Evolutionary conservation across 1,284 basidiomycete species (phyloP), one percentile per base, ranked within the genome.

Genomic region (Malassezia globosa): DNA sequence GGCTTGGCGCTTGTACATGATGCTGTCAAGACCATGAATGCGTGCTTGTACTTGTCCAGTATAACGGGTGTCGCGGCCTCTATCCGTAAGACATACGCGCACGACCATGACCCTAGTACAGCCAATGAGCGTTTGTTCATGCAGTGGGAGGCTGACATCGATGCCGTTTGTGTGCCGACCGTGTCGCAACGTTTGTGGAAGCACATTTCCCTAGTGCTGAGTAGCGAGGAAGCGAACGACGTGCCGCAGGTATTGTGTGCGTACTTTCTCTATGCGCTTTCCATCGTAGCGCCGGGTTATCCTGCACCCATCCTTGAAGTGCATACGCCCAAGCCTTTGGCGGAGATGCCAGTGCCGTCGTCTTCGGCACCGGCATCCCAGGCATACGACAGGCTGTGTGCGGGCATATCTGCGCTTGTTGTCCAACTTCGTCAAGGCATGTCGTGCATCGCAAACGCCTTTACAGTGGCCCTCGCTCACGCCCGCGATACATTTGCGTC

Each of bases 1-100:
- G 50, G 44, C n/a, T 18, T 52, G 3, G 50, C 45, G 7, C 26
- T 52, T 2, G 42, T 29, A 16, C 29, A 42, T 34, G 50, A 52
- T 39, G 44, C 44, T 3, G 23, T 47, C 13, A 42, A 35, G 29
- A 35, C 31, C 14, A 39, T 38, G 13, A 52, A 52, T 25, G 45
- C 39, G 23, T 45, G 37, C 22, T 24, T 52, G 21, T 23, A 19
- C 2, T 14, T 51, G 5, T 31, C 41, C 1, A 7, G 38, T 4
- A 37, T 24, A 13, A 24, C 31, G 8, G 7, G 19, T 1, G 16
- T 4, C 18, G 24, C 34, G 1, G n/a, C 22, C n/a, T 19, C 16
- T n/a, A 34, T 33, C 22, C 43, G 43, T 23, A 51, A 46, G 24
- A 18, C 16, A 1, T 13, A 23, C 16, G 13, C 7, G 4, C 14